Base-by-base conservation (phyloP, 768 basidiomycete genomes). In the Mycena rosella region DNA sequence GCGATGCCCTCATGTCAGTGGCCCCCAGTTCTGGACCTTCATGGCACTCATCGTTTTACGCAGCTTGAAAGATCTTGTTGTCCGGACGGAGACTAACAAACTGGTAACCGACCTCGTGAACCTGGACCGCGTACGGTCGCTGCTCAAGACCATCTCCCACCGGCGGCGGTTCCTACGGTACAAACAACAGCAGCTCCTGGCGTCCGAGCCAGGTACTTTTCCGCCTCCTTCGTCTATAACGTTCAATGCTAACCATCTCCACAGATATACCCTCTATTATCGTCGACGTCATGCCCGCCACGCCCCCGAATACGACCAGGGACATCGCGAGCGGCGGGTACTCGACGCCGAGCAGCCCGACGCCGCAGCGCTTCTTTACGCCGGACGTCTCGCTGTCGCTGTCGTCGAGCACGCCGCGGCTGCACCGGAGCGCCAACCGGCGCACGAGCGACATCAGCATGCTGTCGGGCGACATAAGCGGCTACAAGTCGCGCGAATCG, bases 51-150 rank as follows among this genome's bases (percentile, higher is more conserved):
- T 63, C 15, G 49, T 48, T 24, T 42, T 63, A 11, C 26, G 22
- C 69, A 98, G 96, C 36, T 76, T 97, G 61, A 91, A 94, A 67
- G 96, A 98, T 64, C 85, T 96, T 1, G 88, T 95, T 15, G 83
- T 84, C 22, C 83, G 96, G 60, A 90, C 90, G 15, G 90, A 90
- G 69, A 94, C 87, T 34, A 94, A 90, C 74, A 89, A 90, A 69
- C 82, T 94, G 15, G 94, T 98, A 11, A 89, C 88, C 0, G 94
- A 95, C 73, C 84, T 94, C 11, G 92, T 96, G 44, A 93, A 94
- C 74, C 78, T 96, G 48, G 96, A 97, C 78, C 88, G 90, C 55
- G 93, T 96, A 15, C 87, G 89, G 45, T 95, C 94, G 0, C 77
- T 96, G 54, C 80, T 98, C n/a, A 85, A 86, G 63, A 92, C 91